Evolutionary conservation across 805 yeast species (phyloP), one percentile per base, ranked within the genome.

Genomic region (Blastobotrys peoriensis): DNA sequence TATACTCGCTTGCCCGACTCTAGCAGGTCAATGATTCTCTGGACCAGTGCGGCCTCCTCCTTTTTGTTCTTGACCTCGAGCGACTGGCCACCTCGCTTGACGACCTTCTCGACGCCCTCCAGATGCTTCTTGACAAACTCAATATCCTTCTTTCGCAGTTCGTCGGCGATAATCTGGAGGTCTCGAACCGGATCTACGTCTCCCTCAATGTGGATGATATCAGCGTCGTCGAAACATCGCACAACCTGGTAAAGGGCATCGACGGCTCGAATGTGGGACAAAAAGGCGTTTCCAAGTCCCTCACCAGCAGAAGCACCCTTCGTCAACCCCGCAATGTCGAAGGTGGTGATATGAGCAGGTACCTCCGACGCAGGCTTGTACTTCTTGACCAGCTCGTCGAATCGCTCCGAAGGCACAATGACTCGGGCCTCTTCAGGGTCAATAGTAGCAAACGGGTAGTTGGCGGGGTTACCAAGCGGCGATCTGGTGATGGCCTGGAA

Each of bases 351-450:
- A 63, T 75, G 82, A 15, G 98, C 96, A 48, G 97, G 97, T 48
- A 91, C 88, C 63, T 79, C 79, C 57, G 84, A 76, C 59, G 86
- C 84, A 49, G 97, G 91, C 62, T 67, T 64, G 75, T 87, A 93
- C 59, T 83, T 68, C 41, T 76, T 76, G 58, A 77, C 75, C 43
- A 93, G 75, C 50, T 73, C 76, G 59, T 91, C 95, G 60, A 93
- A 80, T 65, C 95, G 80, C 50, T 83, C 77, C 49, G 95, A 86
- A 58, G 96, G 96, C 49, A 93, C 98, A 54, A 81, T 79, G 44
- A 91, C 96, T 64, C 95, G 80, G 38, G 98, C 96, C 71, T 91
- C 96, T 71, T 93, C 98, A 44, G 98, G 98, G 57, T 91, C 96
- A 63, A 87, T 87, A 45, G 98, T 91, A 36, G 98, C 98, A 64